Evolutionary conservation across 2,329 filamentous ascomycete genomes (phyloP).

Genomic region (Fusarium staphyleae): DNA sequence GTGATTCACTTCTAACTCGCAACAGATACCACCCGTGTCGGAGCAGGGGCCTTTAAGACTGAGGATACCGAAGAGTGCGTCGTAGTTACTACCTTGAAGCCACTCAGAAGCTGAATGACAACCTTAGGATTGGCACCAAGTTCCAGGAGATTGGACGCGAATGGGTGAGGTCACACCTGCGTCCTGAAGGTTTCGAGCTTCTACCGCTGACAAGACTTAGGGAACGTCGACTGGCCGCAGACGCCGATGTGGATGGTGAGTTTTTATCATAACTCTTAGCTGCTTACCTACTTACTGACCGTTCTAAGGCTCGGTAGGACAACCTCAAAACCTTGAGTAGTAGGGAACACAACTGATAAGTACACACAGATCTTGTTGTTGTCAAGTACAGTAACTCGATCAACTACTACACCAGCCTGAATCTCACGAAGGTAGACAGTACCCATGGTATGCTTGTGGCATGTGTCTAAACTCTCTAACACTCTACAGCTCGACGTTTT

Average conservation of each 20-base stretch:
- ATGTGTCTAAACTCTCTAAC: slow-evolving; percentile 4
- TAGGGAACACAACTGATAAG: slow-evolving; percentile 30
- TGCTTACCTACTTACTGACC: slow-evolving; percentile 33
- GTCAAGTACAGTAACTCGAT: slow-evolving; percentile 68
- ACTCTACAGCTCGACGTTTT: slow-evolving; percentile 55
- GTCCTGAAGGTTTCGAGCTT: slow-evolving; percentile 26
- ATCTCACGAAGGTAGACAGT: slow-evolving; percentile 58
- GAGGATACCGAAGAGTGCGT: slow-evolving; percentile 57
- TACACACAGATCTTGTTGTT: slow-evolving; percentile 65
- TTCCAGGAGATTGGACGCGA: slow-evolving; percentile 57
- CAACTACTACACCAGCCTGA: slow-evolving; percentile 71
- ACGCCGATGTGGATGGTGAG: slow-evolving; percentile 63
- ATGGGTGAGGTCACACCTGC: slow-evolving; percentile 42
- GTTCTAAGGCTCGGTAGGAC: slow-evolving; percentile 40
- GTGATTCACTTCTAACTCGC: slow-evolving; percentile 28
- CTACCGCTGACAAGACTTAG: slow-evolving; percentile 38
- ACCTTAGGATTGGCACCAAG: slow-evolving; percentile 49
- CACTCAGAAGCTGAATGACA: slow-evolving; percentile 31
- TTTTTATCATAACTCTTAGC: slow-evolving; percentile 24
- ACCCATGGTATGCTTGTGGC: slow-evolving; percentile 7
- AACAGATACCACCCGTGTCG: slow-evolving; percentile 68
- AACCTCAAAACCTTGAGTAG: slow-evolving; percentile 22
- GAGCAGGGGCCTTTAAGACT: slow-evolving; percentile 70
- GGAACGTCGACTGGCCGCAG: slow-evolving; percentile 63
- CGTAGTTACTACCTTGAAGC: slow-evolving; percentile 23